Evolutionary conservation across 768 basidiomycete genomes (phyloP), one percentile per base, ranked within the genome.

Genomic region (Lentinula sp.): DNA sequence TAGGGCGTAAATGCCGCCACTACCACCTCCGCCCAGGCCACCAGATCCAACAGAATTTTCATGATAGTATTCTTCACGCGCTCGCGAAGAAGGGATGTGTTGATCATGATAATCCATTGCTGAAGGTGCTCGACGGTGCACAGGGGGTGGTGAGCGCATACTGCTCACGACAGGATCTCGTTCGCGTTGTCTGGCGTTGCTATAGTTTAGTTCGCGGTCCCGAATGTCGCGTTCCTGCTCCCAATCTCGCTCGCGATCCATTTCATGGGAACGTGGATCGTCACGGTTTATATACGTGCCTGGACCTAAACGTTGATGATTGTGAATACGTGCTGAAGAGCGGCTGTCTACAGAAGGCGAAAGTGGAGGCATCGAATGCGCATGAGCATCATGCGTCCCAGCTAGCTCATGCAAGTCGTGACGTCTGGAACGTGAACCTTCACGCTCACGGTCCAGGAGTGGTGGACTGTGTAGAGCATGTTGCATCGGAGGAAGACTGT

Each of bases 271-370:
- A 13, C 50, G 50, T 4, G 7, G 32, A 23, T 84, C 79, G 18
- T 79, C 80, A 61, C 81, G 74, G 67, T 79, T 81, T 51, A 86
- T 76, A 65, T 79, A 83, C 28, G 83, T 77, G 3, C 79, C 85
- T 43, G 86, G 85, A 6, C 86, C 87, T 66, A 86, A 68, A 59
- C 86, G 85, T 70, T 88, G 87, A 71, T 89, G 87, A 62, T 77
- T 78, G 69, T 89, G 89, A 51, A 79, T 70, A 66, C 81, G 80
- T 62, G 73, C 63, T 58, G 75, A 69, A 62, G 74, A 71, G 35
- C 78, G 74, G 13, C 71, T 61, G 53, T 76, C 70, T 4, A 74
- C 70, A 16, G 77, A 69, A 18, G 79, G 77, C 12, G 77, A 75
- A 49, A 70, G 65, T 57, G 74, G 75, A 59, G 71, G 57, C 62